These are phyloP conservation scores for Boletus patriciae DNA, from an alignment of 768 basidiomycete genomes.

Conservation along the genomic window DNA sequence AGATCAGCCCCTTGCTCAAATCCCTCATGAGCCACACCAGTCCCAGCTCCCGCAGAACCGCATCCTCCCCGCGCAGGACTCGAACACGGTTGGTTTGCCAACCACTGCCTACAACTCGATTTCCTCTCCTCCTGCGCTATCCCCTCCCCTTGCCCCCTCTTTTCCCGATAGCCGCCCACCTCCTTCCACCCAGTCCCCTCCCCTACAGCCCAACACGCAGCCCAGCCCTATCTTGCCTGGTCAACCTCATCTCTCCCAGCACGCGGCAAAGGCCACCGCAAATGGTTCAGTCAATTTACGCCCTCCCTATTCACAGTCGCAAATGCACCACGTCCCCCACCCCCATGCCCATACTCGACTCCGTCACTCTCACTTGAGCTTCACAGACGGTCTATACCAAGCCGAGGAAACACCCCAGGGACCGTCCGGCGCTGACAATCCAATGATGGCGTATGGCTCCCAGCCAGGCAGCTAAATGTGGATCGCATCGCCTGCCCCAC, in stretches of 20 bases:
- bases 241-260: conserved; percentile 23
- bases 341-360: conserved; percentile 77
- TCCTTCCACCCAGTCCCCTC: conserved; percentile 20
- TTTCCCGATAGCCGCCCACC: conserved; percentile 19
- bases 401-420: conserved; percentile 28
- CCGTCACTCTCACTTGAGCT: conserved; percentile 57
- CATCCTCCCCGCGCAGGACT: conserved; percentile 19
- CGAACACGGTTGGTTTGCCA: conserved; percentile 10
- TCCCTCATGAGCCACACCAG: conserved; percentile 11
- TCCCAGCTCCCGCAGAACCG: conserved; percentile 19
- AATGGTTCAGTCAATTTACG: conserved; percentile 49
- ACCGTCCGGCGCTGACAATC: conserved; percentile 35
- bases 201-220: conserved; percentile 25
- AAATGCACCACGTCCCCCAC: conserved; percentile 81
- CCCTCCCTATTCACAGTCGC: conserved; percentile 55
- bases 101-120: conserved; percentile 16
- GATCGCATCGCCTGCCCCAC: background rate
- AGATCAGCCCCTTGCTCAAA: conserved; percentile 2
- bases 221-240: conserved; percentile 15
- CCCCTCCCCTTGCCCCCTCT: conserved; percentile 20
- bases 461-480: conserved; percentile 31
- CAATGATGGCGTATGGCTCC: conserved; percentile 50
- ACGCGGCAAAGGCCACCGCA: conserved; percentile 32
- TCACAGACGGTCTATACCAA: conserved; percentile 41
- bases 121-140: conserved; percentile 19